Evolutionary conservation across 768 basidiomycete species (phyloP).

Genomic region (Lentinula sp.): DNA sequence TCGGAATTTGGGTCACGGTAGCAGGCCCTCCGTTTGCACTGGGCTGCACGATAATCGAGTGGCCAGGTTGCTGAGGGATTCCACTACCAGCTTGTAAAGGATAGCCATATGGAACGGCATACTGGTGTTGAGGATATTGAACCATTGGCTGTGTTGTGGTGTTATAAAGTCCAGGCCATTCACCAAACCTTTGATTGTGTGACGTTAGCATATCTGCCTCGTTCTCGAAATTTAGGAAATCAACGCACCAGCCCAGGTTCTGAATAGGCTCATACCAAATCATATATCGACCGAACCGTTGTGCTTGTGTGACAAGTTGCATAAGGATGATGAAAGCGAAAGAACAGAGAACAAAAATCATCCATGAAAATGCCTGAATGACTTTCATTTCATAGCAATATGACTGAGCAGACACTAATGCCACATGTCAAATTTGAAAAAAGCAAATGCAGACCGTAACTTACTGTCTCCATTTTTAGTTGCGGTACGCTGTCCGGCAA

Average conservation of each 20-base stretch:
- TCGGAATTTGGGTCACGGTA: conserved; percentile 55
- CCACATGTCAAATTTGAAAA: neutral
- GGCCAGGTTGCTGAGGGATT: conserved; percentile 48
- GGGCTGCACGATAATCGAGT: conserved; percentile 65
- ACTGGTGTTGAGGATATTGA: conserved; percentile 27
- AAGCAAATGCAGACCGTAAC: neutral
- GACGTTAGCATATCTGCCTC: neutral
- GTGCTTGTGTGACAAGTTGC: conserved; percentile 48
- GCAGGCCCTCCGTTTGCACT: conserved; percentile 53
- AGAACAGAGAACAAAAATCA: conserved; percentile 46
- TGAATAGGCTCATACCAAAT: conserved; percentile 58
- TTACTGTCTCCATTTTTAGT: conserved; percentile 54
- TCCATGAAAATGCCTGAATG: conserved; percentile 75
- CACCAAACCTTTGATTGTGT: conserved; percentile 47
- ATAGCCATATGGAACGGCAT: conserved; percentile 14
- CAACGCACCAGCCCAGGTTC: conserved; percentile 1
- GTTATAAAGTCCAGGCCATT: conserved; percentile 60
- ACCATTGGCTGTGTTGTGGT: conserved; percentile 22
- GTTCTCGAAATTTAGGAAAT: neutral
- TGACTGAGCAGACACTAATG: conserved; percentile 43
- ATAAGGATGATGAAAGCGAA: conserved; percentile 52
- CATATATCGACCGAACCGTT: conserved; percentile 43
- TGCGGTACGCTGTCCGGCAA: conserved; percentile 33
- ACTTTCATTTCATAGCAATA: conserved; percentile 81
- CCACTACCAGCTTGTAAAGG: conserved; percentile 25